These are phyloP conservation scores for Erigeron canadensis DNA, from an alignment of 129 eudicot species.

Conservation along the genomic window DNA sequence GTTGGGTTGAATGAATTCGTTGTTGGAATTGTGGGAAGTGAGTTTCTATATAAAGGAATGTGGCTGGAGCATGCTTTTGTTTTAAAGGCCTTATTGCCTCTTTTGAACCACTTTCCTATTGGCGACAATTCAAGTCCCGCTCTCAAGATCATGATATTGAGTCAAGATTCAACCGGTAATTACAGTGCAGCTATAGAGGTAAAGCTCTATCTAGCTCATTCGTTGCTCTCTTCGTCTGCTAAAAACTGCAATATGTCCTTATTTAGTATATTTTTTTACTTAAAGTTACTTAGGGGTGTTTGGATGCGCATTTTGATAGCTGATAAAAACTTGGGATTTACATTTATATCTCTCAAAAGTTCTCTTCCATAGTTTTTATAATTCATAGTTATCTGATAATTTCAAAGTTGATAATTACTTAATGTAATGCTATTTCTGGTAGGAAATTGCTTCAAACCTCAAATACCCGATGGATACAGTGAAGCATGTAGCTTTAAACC, in stretches of 20 bases:
- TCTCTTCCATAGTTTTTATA: neutral
- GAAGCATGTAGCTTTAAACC: slow-evolving; percentile 42
- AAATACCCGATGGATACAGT: slow-evolving; percentile 60
- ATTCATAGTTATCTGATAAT: neutral
- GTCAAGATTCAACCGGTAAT: slow-evolving; percentile 53
- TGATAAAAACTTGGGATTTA: no score
- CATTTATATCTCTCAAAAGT: no score
- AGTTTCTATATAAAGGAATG: slow-evolving; percentile 64
- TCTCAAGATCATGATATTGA: slow-evolving; percentile 60
- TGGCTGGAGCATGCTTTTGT: slow-evolving; percentile 92
- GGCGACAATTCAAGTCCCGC: slow-evolving; percentile 38
- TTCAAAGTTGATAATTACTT: neutral
- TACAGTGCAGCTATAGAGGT: slow-evolving; percentile 77
- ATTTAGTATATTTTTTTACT: slow-evolving; percentile 12
- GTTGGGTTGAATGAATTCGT: slow-evolving; percentile 53
- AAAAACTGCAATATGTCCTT: neutral
- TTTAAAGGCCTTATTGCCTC: slow-evolving; percentile 70
- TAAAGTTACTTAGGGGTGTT: slow-evolving; percentile 15
- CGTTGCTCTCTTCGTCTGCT: neutral
- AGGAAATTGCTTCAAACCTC: slow-evolving; percentile 67
- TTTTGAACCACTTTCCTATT: slow-evolving; percentile 38
- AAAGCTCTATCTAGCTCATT: neutral
- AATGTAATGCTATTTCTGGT: slow-evolving; percentile 18
- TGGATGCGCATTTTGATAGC: neutral
- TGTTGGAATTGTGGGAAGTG: slow-evolving; percentile 75